These are phyloP conservation scores for Coemansia erecta DNA, from an alignment of 192 early-diverging fungal genomes.

Conservation along the genomic window DNA sequence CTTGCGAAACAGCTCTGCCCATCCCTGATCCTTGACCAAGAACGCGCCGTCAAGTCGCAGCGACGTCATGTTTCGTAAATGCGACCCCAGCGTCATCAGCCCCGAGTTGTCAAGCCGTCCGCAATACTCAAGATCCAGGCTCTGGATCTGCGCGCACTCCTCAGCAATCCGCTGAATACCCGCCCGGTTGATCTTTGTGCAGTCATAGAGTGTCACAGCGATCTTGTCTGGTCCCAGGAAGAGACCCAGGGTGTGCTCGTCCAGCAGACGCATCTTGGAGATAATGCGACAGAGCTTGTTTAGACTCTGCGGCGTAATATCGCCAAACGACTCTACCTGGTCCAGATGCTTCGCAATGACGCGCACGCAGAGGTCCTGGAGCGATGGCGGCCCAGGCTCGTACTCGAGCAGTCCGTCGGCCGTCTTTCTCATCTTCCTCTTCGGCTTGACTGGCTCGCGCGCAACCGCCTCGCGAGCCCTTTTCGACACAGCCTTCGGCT, in stretches of 20 bases:
- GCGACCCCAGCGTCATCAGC: slow-evolving; percentile 41
- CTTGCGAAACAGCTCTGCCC: slow-evolving; percentile 58
- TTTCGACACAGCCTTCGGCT: slow-evolving; percentile 11
- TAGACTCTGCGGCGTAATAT: slow-evolving; percentile 67
- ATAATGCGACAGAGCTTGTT: slow-evolving; percentile 76
- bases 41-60: slow-evolving; percentile 71
- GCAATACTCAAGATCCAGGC: slow-evolving; percentile 69
- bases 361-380: slow-evolving; percentile 67
- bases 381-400: slow-evolving; percentile 55
- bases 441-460: background rate
- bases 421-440: slow-evolving; percentile 31
- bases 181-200: slow-evolving; percentile 60
- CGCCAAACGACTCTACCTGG: slow-evolving; percentile 81
- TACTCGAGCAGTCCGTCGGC: slow-evolving; percentile 54
- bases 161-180: slow-evolving; percentile 61
- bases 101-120: slow-evolving; percentile 62
- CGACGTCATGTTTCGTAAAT: slow-evolving; percentile 50
- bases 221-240: slow-evolving; percentile 65
- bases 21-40: slow-evolving; percentile 60
- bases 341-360: slow-evolving; percentile 75
- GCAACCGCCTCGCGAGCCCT: slow-evolving; percentile 7
- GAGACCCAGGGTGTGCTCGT: slow-evolving; percentile 60
- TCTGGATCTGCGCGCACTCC: slow-evolving; percentile 61
- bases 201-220: slow-evolving; percentile 72
- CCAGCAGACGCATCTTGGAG: slow-evolving; percentile 68